phyloP scores from a whole-genome alignment of 1,284 basidiomycete genomes.

The Fomes fomentarius region DNA sequence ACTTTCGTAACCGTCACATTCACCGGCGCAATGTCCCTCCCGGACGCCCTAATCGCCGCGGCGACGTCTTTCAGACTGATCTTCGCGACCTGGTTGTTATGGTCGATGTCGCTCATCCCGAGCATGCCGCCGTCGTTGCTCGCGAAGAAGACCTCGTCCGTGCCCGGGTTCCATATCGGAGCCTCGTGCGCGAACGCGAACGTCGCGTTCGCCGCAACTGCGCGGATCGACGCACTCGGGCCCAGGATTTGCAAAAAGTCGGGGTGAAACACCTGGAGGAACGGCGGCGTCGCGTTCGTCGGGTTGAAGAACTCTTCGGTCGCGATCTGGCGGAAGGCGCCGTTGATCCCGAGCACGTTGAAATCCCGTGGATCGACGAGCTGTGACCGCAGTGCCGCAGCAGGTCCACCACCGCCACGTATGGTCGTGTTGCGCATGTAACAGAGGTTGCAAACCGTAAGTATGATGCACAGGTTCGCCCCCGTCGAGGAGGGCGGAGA shows the following conservation, averaged over 20 bases:
- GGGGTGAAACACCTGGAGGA: constrained; percentile 72
- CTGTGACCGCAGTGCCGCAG: constrained; percentile 21
- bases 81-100: constrained; percentile 46
- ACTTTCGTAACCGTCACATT: constrained; percentile 61
- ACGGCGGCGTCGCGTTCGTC: constrained; percentile 49
- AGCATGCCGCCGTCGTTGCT: constrained; percentile 49
- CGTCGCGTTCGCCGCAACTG: constrained; percentile 58
- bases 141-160: constrained; percentile 59
- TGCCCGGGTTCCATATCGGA: constrained; percentile 60
- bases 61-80: constrained; percentile 41
- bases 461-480: constrained; percentile 1
- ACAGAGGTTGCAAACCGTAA: neutral
- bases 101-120: constrained; percentile 45
- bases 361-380: constrained; percentile 34
- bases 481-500: too few relatives aligned
- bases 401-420: neutral
- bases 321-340: constrained; percentile 33
- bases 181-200: constrained; percentile 80
- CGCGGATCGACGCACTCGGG: constrained; percentile 53
- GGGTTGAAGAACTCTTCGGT: constrained; percentile 40
- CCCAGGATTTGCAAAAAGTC: constrained; percentile 67
- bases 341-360: constrained; percentile 35
- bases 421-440: too few relatives aligned
- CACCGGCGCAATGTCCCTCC: constrained; percentile 39
- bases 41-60: constrained; percentile 31